Base-by-base conservation (phyloP, 352 stramenopile species). In the Pythium oligandrum region DNA sequence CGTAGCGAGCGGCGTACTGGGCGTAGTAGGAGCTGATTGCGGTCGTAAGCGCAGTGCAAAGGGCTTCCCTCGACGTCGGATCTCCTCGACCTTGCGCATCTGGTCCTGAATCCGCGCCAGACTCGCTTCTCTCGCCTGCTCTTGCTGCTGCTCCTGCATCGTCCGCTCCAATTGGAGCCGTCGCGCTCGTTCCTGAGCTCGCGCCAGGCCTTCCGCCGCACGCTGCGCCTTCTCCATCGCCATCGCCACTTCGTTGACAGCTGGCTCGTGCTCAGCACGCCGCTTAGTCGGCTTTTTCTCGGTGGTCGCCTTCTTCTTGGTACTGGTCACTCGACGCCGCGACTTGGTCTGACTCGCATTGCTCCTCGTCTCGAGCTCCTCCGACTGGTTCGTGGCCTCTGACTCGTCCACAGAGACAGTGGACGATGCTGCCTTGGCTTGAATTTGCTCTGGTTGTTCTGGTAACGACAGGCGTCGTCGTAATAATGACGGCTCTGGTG, bases 71-170 rank as follows among this genome's bases (percentile, higher is more conserved):
- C 42, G 44, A 1, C 47, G 61, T 3, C 61, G 61, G 11, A 63
- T 68, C 10, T 48, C 55, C 45, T 68, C 61, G 40, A 68, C 63
- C 55, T 68, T 68, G 35, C 50, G 38, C 54, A 68, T 63, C 50
- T 68, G 45, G 11, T 63, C 55, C 38, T 60, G 53, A 9, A 62
- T 8, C 10, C 54, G 32, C 26, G 61, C 55, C 12, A 53, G 54
- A 31, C 43, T 68, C 11, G 48, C 51, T 32, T 63, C 61, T 40
- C 50, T 38, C 47, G 59, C 61, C n/a, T 11, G 35, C 48, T 63
- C 48, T 37, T 61, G 49, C 40, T 63, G 54, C 48, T 43, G 51
- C 31, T 61, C 45, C 31, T 48, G 39, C 40, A 11, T 5, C 36
- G 44, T 1, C 11, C 40, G 40, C 36, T 68, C 54, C 31, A 45